phyloP scores from a whole-genome alignment of 371 early-diverging fungal genomes.

The Mortierella sp. region DNA sequence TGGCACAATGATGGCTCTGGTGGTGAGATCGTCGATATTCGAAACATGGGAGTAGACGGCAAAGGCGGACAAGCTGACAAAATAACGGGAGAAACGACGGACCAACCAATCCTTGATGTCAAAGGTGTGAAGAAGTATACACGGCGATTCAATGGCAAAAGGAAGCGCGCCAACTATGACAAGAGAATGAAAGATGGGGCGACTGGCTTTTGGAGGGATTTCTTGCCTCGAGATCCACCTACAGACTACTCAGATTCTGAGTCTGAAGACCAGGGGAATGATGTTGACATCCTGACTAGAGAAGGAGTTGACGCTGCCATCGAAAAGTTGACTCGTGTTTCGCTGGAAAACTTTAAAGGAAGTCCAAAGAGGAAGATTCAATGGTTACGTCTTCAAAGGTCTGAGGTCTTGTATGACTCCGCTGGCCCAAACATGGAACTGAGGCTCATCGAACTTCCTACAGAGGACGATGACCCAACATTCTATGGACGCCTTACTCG shows the following conservation, averaged over 20 bases:
- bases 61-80: neutral
- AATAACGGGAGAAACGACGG: neutral
- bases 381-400: slow-evolving; percentile 4
- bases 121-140: slow-evolving; percentile 46
- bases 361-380: slow-evolving; percentile 21
- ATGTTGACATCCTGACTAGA: too few species aligned
- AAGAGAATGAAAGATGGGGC: neutral
- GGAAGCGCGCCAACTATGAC: slow-evolving; percentile 27
- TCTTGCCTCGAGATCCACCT: slow-evolving; percentile 7
- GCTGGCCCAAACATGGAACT: slow-evolving; percentile 26
- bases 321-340: slow-evolving; percentile 7
- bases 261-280: neutral
- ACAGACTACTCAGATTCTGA: slow-evolving; percentile 48
- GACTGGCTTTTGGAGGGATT: neutral
- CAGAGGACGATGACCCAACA: slow-evolving; percentile 19
- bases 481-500: slow-evolving; percentile 41
- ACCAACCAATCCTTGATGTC: slow-evolving; percentile 11
- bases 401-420: slow-evolving; percentile 24
- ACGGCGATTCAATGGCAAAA: slow-evolving; percentile 27
- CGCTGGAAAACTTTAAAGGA: slow-evolving; percentile 13
- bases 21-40: slow-evolving; percentile 30
- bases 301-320: slow-evolving; percentile 19
- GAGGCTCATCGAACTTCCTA: slow-evolving; percentile 25
- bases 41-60: slow-evolving; percentile 26
- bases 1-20: slow-evolving; percentile 43